Base-by-base conservation (phyloP, 768 basidiomycete species). In the Macrolepiota fuliginosa region DNA sequence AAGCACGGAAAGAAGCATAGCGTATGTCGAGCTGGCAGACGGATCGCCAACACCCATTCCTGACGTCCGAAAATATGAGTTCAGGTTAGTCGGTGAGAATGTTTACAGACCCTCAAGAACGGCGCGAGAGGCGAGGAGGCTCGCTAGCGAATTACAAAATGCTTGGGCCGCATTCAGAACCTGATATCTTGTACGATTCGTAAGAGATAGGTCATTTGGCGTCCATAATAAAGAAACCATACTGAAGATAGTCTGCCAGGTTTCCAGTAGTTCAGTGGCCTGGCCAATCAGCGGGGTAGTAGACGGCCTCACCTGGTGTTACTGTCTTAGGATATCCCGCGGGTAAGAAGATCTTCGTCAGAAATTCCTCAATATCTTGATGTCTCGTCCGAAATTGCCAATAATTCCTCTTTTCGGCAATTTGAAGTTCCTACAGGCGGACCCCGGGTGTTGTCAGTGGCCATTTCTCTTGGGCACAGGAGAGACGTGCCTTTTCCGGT, bases 31-130 rank as follows among this genome's bases (percentile, higher is more conserved):
- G 1, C 86, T 85, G 3, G 84, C 86, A 11, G 82, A 81, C 4
- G 87, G 80, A 58, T 88, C 79, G 0, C 89, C 89, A n/a, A 90
- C 88, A 4, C 89, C 89, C 62, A 87, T 82, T 36, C 87, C 88
- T 86, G 63, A 17, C 40, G 12, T 42, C 40, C 24, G 32, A 39
- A 17, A 25, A n/a, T 35, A 36, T 27, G 50, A 57, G 59, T 12
- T 54, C 39, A 37, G 45, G 6, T 11, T 24, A 15, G 9, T 10
- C 32, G 50, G 7, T n/a, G n/a, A 10, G 13, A 22, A 47, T 36
- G 7, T 10, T 32, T 56, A 19, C 46, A 35, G 52, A 86, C 88
- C 88, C 79, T 90, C 85, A 5, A 91, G 73, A 2, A 86, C 81
- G 15, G 88, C 88, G 64, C 88, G 77, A 6, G 88, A 88, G 0